Conservation (phyloP, 2,329 filamentous ascomycete species). For the Nemania abortiva region DNA sequence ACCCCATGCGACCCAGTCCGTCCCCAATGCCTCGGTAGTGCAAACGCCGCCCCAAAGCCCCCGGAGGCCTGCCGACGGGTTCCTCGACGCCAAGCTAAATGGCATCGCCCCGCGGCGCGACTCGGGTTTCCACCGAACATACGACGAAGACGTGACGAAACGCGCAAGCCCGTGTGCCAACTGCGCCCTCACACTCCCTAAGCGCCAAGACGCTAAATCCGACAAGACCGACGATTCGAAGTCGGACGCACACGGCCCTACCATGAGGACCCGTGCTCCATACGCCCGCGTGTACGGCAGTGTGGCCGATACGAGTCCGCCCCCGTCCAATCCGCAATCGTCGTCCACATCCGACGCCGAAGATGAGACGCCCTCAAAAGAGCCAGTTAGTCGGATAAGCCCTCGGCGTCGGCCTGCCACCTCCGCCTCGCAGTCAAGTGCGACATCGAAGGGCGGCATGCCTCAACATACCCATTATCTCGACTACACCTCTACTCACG, state of each 20-base stretch:
- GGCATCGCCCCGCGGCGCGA: conserved; percentile 58
- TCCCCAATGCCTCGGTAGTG: conserved; percentile 56
- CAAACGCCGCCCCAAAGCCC: conserved; percentile 72
- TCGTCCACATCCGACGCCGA: conserved; percentile 66
- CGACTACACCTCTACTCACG: conserved; percentile 76
- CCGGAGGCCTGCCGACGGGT: conserved; percentile 54
- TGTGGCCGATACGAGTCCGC: conserved; percentile 62
- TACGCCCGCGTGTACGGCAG: conserved; percentile 68
- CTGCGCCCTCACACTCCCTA: conserved; percentile 74
- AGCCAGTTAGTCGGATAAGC: conserved; percentile 45
- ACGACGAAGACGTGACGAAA: conserved; percentile 74
- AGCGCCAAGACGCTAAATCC: conserved; percentile 45
- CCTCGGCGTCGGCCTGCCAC: conserved; percentile 59
- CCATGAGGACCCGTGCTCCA: conserved; percentile 70
- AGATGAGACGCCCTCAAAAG: conserved; percentile 54
- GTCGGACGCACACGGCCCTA: conserved; percentile 63
- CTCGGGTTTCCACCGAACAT: conserved; percentile 71
- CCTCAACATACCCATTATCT: conserved; percentile 72
- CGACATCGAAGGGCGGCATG: conserved; percentile 62
- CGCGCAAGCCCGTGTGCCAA: conserved; percentile 75
- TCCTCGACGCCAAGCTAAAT: conserved; percentile 42
- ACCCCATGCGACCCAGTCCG: conserved; percentile 28
- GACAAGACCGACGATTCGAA: conserved; percentile 45
- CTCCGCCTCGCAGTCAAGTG: conserved; percentile 65
- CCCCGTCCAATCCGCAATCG: conserved; percentile 62